Conservation (phyloP, 2,329 filamentous ascomycete species). For the Coniochaeta pulveracea region DNA sequence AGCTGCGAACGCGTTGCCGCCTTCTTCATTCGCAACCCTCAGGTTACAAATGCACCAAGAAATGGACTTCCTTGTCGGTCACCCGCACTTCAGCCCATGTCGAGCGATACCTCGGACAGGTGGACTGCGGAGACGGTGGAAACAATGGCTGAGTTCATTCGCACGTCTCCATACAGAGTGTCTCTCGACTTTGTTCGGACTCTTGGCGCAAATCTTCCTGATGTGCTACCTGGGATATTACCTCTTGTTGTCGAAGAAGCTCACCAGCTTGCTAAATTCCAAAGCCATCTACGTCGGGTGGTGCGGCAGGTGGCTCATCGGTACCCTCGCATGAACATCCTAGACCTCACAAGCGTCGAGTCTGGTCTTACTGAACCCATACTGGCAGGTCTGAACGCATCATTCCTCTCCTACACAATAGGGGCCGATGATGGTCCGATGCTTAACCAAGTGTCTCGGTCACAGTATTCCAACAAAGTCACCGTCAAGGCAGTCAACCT, state of each 20-base stretch:
- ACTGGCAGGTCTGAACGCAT: constrained; percentile 16
- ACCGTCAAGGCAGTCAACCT: constrained; percentile 13
- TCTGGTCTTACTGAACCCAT: constrained; percentile 19
- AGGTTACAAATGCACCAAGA: no score
- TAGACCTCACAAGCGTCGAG: constrained; percentile 22
- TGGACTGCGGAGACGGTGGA: constrained; percentile 17
- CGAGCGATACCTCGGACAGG: not conserved
- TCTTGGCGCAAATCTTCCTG: constrained; percentile 14
- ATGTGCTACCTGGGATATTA: constrained; percentile 13
- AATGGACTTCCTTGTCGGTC: no score
- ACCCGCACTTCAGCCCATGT: not conserved
- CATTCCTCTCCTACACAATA: constrained; percentile 20
- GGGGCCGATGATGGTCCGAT: constrained; percentile 12
- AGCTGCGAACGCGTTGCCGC: constrained; percentile 23
- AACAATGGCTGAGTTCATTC: constrained; percentile 18
- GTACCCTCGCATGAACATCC: constrained; percentile 25
- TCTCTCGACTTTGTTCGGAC: constrained; percentile 18
- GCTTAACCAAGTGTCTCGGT: constrained; percentile 6
- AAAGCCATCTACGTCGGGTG: constrained; percentile 20
- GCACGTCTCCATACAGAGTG: constrained; percentile 17
- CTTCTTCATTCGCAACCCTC: constrained; percentile 17
- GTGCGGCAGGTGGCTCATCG: constrained; percentile 25
- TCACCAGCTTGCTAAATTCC: constrained; percentile 17
- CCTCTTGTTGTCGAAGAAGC: constrained; percentile 18
- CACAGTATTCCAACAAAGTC: constrained; percentile 10